Evolutionary conservation across 306 rosid species (phyloP).

Genomic region (Myrica gale): DNA sequence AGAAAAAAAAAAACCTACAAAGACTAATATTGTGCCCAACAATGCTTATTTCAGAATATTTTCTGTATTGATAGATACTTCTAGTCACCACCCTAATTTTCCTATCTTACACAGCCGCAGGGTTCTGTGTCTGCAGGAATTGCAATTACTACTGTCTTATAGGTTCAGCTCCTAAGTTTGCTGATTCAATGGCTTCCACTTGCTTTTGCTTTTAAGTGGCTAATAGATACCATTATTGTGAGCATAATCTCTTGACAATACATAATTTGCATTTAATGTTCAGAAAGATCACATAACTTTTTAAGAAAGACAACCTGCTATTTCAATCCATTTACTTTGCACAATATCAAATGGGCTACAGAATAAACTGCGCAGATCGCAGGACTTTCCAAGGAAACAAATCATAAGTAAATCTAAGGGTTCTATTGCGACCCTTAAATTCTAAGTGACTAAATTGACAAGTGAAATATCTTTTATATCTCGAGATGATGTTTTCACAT

Average conservation of each 20-base stretch:
- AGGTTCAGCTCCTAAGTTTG: not conserved
- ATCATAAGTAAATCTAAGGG: not conserved
- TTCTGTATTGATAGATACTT: not conserved
- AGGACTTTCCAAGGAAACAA: not conserved
- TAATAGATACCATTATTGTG: not conserved
- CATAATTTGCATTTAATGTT: not conserved
- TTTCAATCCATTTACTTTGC: not conserved
- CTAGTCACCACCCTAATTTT: not conserved
- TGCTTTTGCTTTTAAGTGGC: not conserved
- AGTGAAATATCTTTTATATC: not conserved
- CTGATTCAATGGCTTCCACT: not conserved
- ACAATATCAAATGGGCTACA: not conserved
- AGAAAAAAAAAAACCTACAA: not conserved
- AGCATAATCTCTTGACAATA: not conserved
- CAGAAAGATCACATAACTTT: not conserved
- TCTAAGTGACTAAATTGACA: not conserved
- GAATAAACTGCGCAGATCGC: not conserved
- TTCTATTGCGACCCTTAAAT: not conserved
- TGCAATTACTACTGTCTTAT: not conserved
- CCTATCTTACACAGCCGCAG: not conserved
- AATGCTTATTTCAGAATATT: not conserved
- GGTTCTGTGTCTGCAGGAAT: not conserved
- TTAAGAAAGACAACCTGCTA: not conserved
- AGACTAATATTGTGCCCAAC: not conserved
- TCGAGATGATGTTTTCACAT: conserved; percentile 1